phyloP scores from a whole-genome alignment of 208 protist genomes.

The Giardia duodenalis region DNA sequence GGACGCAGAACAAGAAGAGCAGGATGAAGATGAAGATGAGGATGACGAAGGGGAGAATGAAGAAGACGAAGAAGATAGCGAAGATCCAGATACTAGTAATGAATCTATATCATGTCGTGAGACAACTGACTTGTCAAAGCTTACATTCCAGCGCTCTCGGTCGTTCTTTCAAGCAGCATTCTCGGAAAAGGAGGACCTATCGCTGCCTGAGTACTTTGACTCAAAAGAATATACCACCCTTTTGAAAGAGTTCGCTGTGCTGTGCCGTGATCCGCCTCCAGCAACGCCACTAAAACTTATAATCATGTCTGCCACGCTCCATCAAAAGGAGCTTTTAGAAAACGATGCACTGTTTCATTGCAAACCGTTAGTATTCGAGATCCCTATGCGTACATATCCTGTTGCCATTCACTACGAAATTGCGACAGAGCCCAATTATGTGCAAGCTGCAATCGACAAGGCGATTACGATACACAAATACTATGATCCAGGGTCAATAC shows the following conservation, averaged over 20 bases:
- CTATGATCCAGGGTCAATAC: background rate
- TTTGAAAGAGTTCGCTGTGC: background rate
- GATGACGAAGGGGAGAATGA: too few relatives aligned
- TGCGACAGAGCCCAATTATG: background rate
- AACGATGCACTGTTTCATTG: background rate
- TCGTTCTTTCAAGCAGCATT: background rate
- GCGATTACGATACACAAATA: background rate
- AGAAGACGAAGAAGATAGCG: background rate
- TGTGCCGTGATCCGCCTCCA: background rate
- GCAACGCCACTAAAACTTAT: slow-evolving; percentile 24
- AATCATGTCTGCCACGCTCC: slow-evolving; percentile 17
- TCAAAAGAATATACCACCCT: background rate
- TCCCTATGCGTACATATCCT: background rate
- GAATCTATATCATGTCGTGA: too few relatives aligned
- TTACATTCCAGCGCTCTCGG: background rate
- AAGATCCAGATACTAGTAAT: too few relatives aligned
- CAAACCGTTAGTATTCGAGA: background rate
- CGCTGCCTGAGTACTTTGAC: background rate
- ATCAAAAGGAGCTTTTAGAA: background rate
- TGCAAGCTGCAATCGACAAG: background rate
- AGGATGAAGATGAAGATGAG: too few relatives aligned
- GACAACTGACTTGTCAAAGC: too few relatives aligned
- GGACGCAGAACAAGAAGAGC: too few relatives aligned
- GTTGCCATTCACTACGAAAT: background rate
- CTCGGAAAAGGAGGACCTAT: background rate